phyloP scores from a whole-genome alignment of 768 basidiomycete species.

The Ephemerocybe angulata region DNA sequence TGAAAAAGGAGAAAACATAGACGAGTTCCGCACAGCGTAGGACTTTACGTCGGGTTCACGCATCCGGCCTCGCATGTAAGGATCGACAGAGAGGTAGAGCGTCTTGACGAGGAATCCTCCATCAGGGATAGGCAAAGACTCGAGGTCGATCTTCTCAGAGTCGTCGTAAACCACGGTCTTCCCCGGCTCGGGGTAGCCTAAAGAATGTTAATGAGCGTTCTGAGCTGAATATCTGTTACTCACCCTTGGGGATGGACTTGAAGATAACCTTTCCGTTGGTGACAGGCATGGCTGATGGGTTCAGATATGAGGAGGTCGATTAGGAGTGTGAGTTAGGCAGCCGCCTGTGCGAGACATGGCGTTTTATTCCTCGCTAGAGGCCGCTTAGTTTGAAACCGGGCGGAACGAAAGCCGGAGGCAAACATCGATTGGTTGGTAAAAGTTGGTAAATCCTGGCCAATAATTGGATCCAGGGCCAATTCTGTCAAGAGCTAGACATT shows the following conservation, averaged over 20 bases:
- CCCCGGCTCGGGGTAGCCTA: conserved; percentile 31
- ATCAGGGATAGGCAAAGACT: conserved; percentile 29
- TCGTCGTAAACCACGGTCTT: conserved; percentile 38
- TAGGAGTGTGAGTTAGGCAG: too few species aligned
- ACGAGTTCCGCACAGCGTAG: conserved; percentile 7
- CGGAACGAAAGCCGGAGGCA: too few species aligned
- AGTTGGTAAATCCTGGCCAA: too few species aligned
- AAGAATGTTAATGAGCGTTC: neutral
- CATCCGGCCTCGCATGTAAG: conserved; percentile 40
- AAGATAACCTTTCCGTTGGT: too few species aligned
- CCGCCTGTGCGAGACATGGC: too few species aligned
- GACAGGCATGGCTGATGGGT: too few species aligned
- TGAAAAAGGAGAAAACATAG: neutral
- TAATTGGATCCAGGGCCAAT: too few species aligned
- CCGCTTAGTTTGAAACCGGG: too few species aligned
- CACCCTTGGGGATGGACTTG: conserved; percentile 24
- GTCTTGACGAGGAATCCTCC: conserved; percentile 42
- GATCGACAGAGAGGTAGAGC: conserved; percentile 43
- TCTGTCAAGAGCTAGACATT: too few species aligned
- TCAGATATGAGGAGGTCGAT: too few species aligned
- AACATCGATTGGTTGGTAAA: too few species aligned
- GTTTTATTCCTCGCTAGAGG: too few species aligned
- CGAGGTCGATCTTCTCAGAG: conserved; percentile 40
- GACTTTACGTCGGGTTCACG: conserved; percentile 20
- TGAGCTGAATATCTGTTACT: neutral